Base-by-base conservation (phyloP, 352 stramenopile species). In the Phytophthora sojae region DNA sequence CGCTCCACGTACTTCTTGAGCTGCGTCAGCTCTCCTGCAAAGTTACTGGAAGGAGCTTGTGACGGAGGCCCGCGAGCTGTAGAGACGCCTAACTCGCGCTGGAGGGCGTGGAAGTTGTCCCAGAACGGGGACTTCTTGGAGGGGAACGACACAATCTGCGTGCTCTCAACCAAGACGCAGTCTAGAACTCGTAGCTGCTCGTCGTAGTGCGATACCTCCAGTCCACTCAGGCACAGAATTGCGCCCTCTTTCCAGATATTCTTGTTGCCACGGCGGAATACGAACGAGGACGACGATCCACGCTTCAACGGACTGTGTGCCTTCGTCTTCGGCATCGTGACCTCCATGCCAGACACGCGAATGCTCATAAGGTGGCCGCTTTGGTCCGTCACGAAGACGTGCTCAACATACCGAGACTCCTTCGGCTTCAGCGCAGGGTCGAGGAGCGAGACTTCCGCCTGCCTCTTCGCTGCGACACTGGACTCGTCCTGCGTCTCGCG, bases 121-220 rank as follows among this genome's bases (percentile, higher is more conserved):
- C 69, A 80, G 49, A 90, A 86, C 51, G 72, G 71, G 6, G 84
- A 92, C n/a, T 81, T 89, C 42, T 88, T 84, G 6, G 84, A 88
- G 7, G 84, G 84, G 53, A 77, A 79, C 6, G 82, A 85, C n/a
- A 87, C 57, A 7, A 89, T 71, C 45, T 85, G 75, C 23, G 82
- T 80, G 55, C 79, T 86, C 69, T 92, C 84, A 4, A 83, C 77
- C 49, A 90, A 44, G 3, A 82, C 65, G 54, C 85, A 89, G 64
- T 90, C 85, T 26, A 92, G 65, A 17, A 92, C 35, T 9, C 68
- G 71, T 11, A 92, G 61, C 57, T 79, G 73, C 30, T 90, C 78
- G 49, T 92, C 85, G 23, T 80, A 90, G 53, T 92, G 85, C 29
- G 85, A 92, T 11, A 92, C 53, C 51, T 90, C 81, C 19, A 92